phyloP scores from a whole-genome alignment of 106 monocot genomes.

The Platanthera zijinensis region DNA sequence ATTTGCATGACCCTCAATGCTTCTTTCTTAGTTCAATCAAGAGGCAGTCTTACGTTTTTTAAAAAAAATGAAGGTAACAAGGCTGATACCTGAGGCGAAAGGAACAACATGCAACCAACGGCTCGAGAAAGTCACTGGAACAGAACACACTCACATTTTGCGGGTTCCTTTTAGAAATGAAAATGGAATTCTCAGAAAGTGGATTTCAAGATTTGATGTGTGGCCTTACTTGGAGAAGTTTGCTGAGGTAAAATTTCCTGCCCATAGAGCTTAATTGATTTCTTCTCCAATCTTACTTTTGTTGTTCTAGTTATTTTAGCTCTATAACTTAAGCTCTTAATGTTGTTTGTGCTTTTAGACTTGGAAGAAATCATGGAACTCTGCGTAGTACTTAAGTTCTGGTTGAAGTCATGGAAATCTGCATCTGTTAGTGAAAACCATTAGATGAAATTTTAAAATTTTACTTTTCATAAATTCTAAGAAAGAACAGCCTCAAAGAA shows the following conservation, averaged over 20 bases:
- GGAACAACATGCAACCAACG: conserved; percentile 93
- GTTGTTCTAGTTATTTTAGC: conserved; percentile 6
- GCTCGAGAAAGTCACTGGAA: conserved; percentile 82
- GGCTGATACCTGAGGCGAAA: conserved; percentile 89
- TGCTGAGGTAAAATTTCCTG: conserved; percentile 43
- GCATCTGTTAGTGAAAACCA: background rate
- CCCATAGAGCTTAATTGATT: background rate
- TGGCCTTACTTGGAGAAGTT: conserved; percentile 93
- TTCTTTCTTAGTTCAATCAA: background rate
- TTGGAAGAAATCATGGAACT: background rate
- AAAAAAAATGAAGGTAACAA: conserved; percentile 50
- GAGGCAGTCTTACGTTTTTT: background rate
- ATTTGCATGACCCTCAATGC: background rate
- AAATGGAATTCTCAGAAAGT: conserved; percentile 74
- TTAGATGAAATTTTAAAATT: background rate
- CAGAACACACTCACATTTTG: conserved; percentile 66
- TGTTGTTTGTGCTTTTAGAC: background rate
- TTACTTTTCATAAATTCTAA: background rate
- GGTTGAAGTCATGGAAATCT: background rate
- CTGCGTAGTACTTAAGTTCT: background rate
- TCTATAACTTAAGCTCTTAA: background rate
- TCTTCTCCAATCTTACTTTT: background rate
- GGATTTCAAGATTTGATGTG: conserved; percentile 97
- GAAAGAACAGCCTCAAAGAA: too few relatives aligned
- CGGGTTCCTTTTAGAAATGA: conserved; percentile 81